Percentiles rank a stretch among this genome's conserved stretches.
phyloP scores from a whole-genome alignment of 306 rosid species.

The Acacia confusa region DNA sequence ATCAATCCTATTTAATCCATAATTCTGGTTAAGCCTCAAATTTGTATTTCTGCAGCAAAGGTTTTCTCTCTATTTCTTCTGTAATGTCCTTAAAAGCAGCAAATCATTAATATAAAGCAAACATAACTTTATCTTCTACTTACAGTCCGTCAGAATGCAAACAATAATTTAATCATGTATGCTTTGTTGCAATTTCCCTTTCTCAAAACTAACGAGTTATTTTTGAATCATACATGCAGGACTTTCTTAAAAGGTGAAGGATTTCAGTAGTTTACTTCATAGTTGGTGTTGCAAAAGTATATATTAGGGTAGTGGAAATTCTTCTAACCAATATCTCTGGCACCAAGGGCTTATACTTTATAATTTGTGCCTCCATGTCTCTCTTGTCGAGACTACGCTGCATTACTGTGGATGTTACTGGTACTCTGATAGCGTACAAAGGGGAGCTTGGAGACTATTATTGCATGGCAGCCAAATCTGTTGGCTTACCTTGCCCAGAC shows the following conservation, averaged over 20 bases:
- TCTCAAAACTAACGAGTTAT: slow-evolving; percentile 5
- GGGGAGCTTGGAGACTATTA: slow-evolving; percentile 96
- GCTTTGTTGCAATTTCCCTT: not conserved
- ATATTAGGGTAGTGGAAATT: slow-evolving; percentile 5
- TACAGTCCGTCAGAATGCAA: not conserved
- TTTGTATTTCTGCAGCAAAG: not conserved
- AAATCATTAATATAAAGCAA: not conserved
- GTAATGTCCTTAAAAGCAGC: not conserved
- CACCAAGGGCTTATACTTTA: slow-evolving; percentile 6
- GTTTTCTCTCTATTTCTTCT: not conserved
- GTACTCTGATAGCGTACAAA: slow-evolving; percentile 92
- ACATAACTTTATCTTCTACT: not conserved
- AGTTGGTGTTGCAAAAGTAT: slow-evolving; percentile 19
- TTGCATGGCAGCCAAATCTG: slow-evolving; percentile 98
- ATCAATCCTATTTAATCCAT: not conserved
- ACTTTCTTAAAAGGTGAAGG: slow-evolving; percentile 30
- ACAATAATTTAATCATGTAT: not conserved
- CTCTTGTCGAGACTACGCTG: slow-evolving; percentile 67
- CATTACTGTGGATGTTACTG: slow-evolving; percentile 89
- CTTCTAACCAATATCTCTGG: slow-evolving; percentile 20
- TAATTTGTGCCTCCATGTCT: slow-evolving; percentile 52
- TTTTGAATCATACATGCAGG: slow-evolving; percentile 40
- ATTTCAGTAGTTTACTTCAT: slow-evolving; percentile 12
- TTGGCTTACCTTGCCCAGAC: slow-evolving; percentile 89
- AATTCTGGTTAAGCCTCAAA: not conserved